Evolutionary conservation across 352 stramenopile species (phyloP).

Genomic region (Phytophthora podocarpi): DNA sequence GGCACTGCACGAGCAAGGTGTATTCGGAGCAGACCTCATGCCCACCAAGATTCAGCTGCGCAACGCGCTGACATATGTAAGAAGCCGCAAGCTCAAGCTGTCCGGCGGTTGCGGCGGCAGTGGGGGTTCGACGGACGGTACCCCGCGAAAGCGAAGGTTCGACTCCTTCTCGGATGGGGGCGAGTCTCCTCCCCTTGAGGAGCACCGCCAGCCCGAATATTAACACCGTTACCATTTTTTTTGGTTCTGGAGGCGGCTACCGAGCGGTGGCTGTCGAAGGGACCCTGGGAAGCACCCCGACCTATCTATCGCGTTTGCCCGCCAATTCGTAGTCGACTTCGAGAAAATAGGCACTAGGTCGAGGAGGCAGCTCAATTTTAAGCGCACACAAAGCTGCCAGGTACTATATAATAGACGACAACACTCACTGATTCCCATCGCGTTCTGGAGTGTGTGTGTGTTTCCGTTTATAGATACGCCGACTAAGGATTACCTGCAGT

Average conservation of each 20-base stretch:
- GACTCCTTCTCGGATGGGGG: conserved; percentile 61
- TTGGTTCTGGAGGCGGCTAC: background rate
- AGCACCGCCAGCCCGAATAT: conserved; percentile 62
- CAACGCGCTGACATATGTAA: conserved; percentile 84
- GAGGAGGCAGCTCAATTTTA: conserved; percentile 19
- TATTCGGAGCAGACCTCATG: conserved; percentile 78
- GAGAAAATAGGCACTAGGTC: conserved; percentile 20
- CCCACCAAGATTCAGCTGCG: conserved; percentile 83
- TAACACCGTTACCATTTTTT: conserved; percentile 22
- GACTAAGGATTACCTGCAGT: too few relatives aligned
- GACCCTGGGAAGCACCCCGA: conserved; percentile 1
- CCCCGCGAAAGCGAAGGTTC: conserved; percentile 49
- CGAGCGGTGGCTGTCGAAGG: conserved; percentile 2
- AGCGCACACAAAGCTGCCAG: conserved; percentile 19
- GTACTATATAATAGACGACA: conserved; percentile 39
- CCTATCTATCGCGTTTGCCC: conserved; percentile 27
- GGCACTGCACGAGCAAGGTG: conserved; percentile 53
- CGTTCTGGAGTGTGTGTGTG: too few relatives aligned
- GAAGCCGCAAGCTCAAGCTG: conserved; percentile 70
- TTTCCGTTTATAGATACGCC: too few relatives aligned
- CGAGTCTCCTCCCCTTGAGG: conserved; percentile 58
- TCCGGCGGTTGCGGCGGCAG: conserved; percentile 21
- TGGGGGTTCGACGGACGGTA: conserved; percentile 9
- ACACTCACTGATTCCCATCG: background rate
- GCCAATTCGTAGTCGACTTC: conserved; percentile 17